A percentile compares a stretch with the other conserved stretches of the same genome.
Evolutionary conservation across 352 stramenopile genomes (phyloP).

Genomic region (Globisporangium rhizosaccharum): DNA sequence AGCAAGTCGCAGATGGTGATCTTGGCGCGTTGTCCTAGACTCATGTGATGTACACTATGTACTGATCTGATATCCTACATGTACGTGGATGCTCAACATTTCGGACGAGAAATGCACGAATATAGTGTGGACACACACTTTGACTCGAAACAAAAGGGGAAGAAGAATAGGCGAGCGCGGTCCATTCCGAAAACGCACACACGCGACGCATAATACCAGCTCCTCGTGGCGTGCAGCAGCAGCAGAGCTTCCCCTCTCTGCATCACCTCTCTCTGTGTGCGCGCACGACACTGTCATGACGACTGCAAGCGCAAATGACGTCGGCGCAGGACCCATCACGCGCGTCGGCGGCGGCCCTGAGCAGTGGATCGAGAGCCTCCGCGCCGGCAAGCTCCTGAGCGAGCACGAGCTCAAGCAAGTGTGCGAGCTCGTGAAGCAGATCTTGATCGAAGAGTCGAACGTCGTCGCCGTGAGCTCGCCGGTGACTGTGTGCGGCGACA

Average conservation of each 20-base stretch:
- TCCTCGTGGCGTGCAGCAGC: background rate
- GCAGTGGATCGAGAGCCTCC: slow-evolving; percentile 83
- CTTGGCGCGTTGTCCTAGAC: too few species aligned
- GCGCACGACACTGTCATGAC: slow-evolving; percentile 9
- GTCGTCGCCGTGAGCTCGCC: slow-evolving; percentile 87
- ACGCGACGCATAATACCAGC: background rate
- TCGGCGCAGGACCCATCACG: slow-evolving; percentile 31
- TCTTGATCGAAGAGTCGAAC: slow-evolving; percentile 90
- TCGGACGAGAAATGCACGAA: too few species aligned
- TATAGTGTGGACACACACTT: too few species aligned
- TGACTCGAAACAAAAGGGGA: too few species aligned
- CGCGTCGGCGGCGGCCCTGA: slow-evolving; percentile 62
- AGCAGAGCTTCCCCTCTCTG: background rate
- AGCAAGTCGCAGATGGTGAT: too few species aligned
- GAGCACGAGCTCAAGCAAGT: slow-evolving; percentile 88
- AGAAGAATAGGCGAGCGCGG: background rate
- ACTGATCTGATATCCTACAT: too few species aligned
- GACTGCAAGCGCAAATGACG: slow-evolving; percentile 67
- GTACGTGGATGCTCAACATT: too few species aligned
- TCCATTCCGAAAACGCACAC: slow-evolving; percentile 2
- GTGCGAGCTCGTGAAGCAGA: slow-evolving; percentile 88
- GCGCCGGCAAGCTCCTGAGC: slow-evolving; percentile 70
- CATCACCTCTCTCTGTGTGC: background rate
- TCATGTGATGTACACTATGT: too few species aligned
- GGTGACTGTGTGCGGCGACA: slow-evolving; percentile 87